Evolutionary conservation across 371 early-diverging fungal species (phyloP), one percentile per base, ranked within the genome.

Genomic region (Rhizoclosmatium hyalinum): DNA sequence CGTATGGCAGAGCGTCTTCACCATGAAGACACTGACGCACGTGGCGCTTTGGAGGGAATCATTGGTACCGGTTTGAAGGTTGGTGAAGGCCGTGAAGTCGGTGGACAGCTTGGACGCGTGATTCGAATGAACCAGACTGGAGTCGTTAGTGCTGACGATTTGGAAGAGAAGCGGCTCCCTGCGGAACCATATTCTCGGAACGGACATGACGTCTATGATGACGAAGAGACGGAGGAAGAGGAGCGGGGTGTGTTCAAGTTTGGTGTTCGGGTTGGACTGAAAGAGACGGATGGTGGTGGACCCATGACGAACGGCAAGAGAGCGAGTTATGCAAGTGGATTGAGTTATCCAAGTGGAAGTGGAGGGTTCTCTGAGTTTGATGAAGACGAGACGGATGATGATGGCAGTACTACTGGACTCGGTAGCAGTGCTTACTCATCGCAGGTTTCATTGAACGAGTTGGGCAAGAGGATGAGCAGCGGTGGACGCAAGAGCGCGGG

Each of bases 91-190:
- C 60, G 72, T 14, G 58, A 61, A 47, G 72, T 71, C 14, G 72
- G 72, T n/a, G 72, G 72, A 32, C 61, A 71, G 44, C 72, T 71
- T 8, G 55, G 14, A n/a, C 50, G 55, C 21, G 72, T 71, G 60
- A 71, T 71, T 62, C n/a, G 32, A 14, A 44, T 61, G 10, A 71
- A 71, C 12, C 72, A 61, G 61, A 71, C 72, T 12, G 72, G 72
- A 8, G 61, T 70, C 3, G 21, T 19, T 14, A 8, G 19, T 5
- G 42, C 8, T 3, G 58, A n/a, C 10, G 14, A 3, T 61, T 43
- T 21, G n/a, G 50, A n/a, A 21, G n/a, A 53, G 14, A 53, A 53
- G 53, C 10, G 14, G n/a, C 53, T 53, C 53, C n/a, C 53, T 53
- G 14, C 10, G 53, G 10, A n/a, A 53, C 53, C 14, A 1, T 32